A percentile compares a stretch with the other conserved stretches of the same genome.
Conservation (phyloP, 805 yeast species). For the Kazachstania kunashirensis region DNA sequence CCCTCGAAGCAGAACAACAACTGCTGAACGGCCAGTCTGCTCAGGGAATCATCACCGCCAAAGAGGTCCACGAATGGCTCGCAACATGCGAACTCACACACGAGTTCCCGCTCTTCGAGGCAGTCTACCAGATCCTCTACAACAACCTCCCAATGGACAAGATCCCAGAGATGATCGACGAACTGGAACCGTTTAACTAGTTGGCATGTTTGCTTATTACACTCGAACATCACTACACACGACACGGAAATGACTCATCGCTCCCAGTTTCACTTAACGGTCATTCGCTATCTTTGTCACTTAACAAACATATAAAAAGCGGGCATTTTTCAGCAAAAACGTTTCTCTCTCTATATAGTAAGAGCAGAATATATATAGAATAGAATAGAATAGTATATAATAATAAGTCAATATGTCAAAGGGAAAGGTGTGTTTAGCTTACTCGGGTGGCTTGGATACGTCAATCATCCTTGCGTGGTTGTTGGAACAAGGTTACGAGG, state of each 20-base stretch:
- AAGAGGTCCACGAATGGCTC: slow-evolving; percentile 83
- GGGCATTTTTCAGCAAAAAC: no score
- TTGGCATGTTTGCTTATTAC: no score
- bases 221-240: not conserved
- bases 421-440: slow-evolving; percentile 98
- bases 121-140: slow-evolving; percentile 74
- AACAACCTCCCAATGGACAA: slow-evolving; percentile 64
- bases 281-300: slow-evolving; percentile 14
- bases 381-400: no score
- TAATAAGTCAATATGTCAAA: slow-evolving; percentile 87
- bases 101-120: slow-evolving; percentile 65
- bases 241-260: not conserved
- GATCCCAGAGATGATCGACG: slow-evolving; percentile 62
- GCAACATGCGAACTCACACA: slow-evolving; percentile 34
- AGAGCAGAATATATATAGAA: no score
- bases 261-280: slow-evolving; percentile 6
- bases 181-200: slow-evolving; percentile 17
- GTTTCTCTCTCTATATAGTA: no score
- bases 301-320: slow-evolving; percentile 5
- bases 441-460: slow-evolving; percentile 98
- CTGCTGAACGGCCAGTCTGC: slow-evolving; percentile 92
- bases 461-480: slow-evolving; percentile 97
- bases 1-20: slow-evolving; percentile 74
- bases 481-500: slow-evolving; percentile 95
- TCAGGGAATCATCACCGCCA: slow-evolving; percentile 86